Percentiles rank a stretch among this genome's conserved stretches.
Conservation (phyloP, 2,329 filamentous ascomycete genomes). For the Colletotrichum tanaceti region DNA sequence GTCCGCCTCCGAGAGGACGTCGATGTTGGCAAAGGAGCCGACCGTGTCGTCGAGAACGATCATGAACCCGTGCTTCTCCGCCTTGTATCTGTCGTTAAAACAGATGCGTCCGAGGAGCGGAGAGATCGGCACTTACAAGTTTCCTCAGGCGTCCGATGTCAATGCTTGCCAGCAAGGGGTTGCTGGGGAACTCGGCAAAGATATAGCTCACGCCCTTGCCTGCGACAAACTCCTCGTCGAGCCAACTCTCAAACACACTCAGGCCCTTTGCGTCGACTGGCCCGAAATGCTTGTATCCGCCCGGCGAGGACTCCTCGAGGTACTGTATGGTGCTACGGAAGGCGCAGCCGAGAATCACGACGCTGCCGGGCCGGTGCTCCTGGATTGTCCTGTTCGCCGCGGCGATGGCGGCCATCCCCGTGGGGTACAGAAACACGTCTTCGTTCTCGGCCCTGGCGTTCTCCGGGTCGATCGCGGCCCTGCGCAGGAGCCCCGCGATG, state of each 20-base stretch:
- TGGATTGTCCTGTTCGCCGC: constrained; percentile 54
- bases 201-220: constrained; percentile 58
- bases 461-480: constrained; percentile 51
- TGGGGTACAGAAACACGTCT: constrained; percentile 65
- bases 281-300: constrained; percentile 61
- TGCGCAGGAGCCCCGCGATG: constrained; percentile 55
- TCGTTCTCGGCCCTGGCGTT: constrained; percentile 45
- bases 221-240: constrained; percentile 53
- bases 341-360: constrained; percentile 61
- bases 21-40: constrained; percentile 61
- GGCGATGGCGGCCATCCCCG: constrained; percentile 66
- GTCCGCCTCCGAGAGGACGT: constrained; percentile 62
- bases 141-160: constrained; percentile 49
- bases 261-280: constrained; percentile 56
- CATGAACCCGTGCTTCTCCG: constrained; percentile 58
- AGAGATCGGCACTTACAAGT: constrained; percentile 24
- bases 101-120: neutral
- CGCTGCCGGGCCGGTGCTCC: constrained; percentile 49
- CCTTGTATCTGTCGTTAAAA: neutral
- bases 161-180: constrained; percentile 50
- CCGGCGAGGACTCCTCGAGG: constrained; percentile 57
- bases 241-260: constrained; percentile 57
- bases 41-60: constrained; percentile 62
- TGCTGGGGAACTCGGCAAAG: constrained; percentile 59
- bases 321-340: constrained; percentile 63